Evolutionary conservation across 2,329 filamentous ascomycete species (phyloP), one percentile per base, ranked within the genome.

Genomic region (Colletotrichum trifolii): DNA sequence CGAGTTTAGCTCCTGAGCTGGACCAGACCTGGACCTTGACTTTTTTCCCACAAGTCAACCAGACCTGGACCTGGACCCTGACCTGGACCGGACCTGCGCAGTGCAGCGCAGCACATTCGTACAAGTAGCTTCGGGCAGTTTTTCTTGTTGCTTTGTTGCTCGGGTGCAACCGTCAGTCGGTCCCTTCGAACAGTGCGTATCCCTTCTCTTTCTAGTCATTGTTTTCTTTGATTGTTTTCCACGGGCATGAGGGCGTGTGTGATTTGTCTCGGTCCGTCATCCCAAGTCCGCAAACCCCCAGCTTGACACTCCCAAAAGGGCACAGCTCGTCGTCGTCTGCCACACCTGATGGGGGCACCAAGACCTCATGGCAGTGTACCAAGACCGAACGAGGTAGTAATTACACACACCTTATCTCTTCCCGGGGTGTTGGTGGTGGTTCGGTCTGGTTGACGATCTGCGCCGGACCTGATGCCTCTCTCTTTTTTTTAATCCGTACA

Each of bases 131-230:
- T 25, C 25, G 25, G 25, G 25, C 3, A 25, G 25, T 25, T 25
- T 25, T 25, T 25, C 25, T 25, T 15, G 48, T 15, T 54, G 56
- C 57, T 60, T 60, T 60, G 48, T 60, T 60, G 39, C n/a, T 54
- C 57, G 33, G 35, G 40, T 11, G 13, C 17, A 33, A 54, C 39
- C 55, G 43, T n/a, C 13, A 17, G 9, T 17, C 43, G 38, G 38
- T 9, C 38, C 13, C 13, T 40, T 40, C 25, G 25, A 38, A 43
- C 55, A 50, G 55, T 58, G 55, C 38, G 55, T 43, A 43, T 36
- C 48, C 39, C 12, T 36, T 35, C 12, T 5, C 17, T 52, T 25
- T 12, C 9, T 33, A 11, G 15, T 35, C 17, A 13, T 8, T 12
- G 6, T 33, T 13, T 40, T 9, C 36, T 39, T 53, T 53, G 36